A percentile compares a stretch with the other conserved stretches of the same genome.
phyloP scores from a whole-genome alignment of 78 protist species.

The Bigelowiella natans region DNA sequence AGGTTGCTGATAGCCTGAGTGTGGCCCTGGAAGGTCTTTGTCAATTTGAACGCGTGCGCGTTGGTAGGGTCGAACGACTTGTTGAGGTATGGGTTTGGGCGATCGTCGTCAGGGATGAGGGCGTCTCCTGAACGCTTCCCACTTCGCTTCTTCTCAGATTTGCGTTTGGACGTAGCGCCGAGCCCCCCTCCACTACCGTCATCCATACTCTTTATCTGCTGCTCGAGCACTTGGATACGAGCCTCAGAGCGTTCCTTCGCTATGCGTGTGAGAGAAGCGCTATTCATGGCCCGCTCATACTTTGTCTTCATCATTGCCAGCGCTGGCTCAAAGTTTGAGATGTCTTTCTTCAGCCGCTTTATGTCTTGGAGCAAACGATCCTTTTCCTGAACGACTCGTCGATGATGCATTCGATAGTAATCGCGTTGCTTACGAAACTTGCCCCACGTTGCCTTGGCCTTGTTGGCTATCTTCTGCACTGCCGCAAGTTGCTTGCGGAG shows the following conservation, averaged over 20 bases:
- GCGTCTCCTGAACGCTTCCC: neutral
- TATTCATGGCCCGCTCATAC: constrained; percentile 46
- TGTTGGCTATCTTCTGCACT: constrained; percentile 23
- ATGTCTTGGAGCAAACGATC: constrained; percentile 41
- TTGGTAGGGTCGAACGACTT: neutral
- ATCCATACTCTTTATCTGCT: neutral
- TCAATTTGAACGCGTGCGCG: constrained; percentile 1
- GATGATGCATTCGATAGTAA: constrained; percentile 61
- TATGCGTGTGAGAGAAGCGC: constrained; percentile 7
- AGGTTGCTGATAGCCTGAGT: constrained; percentile 18
- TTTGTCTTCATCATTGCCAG: constrained; percentile 32
- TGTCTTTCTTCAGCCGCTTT: constrained; percentile 44
- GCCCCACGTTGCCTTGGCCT: constrained; percentile 45
- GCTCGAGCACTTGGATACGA: neutral
- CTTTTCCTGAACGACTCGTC: constrained; percentile 66
- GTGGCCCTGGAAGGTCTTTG: constrained; percentile 40
- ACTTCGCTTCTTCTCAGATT: neutral
- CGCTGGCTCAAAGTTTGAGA: constrained; percentile 28
- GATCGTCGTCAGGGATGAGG: constrained; percentile 20
- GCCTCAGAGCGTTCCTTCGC: constrained; percentile 11
- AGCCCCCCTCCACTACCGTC: neutral
- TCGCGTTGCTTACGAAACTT: constrained; percentile 63
- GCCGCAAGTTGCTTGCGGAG: constrained; percentile 28
- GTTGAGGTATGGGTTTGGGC: constrained; percentile 26
- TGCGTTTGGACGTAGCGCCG: neutral